These are phyloP conservation scores for Neoboletus subvelutipes DNA, from an alignment of 768 basidiomycete genomes.

Conservation along the genomic window DNA sequence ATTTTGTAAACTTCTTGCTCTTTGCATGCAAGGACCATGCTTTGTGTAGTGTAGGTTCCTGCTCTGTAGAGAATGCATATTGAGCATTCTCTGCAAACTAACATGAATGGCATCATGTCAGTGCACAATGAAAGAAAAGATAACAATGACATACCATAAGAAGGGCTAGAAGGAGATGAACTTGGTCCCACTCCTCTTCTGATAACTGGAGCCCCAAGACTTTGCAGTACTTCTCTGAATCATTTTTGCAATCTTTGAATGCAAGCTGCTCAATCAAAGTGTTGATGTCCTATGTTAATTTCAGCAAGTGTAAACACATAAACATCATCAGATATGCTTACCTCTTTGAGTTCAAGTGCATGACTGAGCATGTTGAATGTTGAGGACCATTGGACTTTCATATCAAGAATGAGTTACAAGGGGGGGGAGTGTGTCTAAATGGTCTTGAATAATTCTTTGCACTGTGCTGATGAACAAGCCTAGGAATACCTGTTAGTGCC, in stretches of 20 bases:
- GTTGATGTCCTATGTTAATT: conserved; percentile 2
- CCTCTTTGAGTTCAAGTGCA: too few relatives aligned
- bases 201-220: neutral
- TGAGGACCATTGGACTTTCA: too few relatives aligned
- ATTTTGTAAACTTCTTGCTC: conserved; percentile 3
- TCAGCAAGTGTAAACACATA: neutral
- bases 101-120: neutral
- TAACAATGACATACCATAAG: neutral
- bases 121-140: neutral
- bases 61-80: conserved; percentile 4
- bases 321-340: neutral
- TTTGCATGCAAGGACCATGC: neutral
- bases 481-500: too few relatives aligned
- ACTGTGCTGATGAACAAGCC: too few relatives aligned
- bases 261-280: conserved; percentile 1
- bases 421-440: too few relatives aligned
- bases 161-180: neutral
- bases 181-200: conserved; percentile 2
- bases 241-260: neutral
- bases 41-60: conserved; percentile 3
- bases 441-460: too few relatives aligned
- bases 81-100: conserved; percentile 10
- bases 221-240: neutral
- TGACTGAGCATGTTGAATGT: too few relatives aligned
- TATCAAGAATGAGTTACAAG: too few relatives aligned